Evolutionary conservation across 177 flowering plant species (phyloP).

Genomic region (Tripterygium wilfordii): DNA sequence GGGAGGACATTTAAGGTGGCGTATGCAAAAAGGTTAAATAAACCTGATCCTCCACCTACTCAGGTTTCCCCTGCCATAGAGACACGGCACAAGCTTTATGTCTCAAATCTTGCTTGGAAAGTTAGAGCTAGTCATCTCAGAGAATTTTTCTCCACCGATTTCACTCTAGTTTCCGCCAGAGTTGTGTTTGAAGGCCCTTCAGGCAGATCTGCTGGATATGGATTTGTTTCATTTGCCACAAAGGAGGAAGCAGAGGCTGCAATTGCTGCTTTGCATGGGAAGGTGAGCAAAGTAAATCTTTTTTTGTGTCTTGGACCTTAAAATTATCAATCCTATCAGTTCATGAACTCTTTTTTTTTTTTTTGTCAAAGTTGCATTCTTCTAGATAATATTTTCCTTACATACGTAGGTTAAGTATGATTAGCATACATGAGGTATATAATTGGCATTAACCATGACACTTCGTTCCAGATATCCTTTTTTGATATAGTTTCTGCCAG

Average conservation of each 20-base stretch:
- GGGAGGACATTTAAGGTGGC: conserved; percentile 70
- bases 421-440: too few relatives aligned
- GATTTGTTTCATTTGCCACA: conserved; percentile 74
- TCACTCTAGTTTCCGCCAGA: conserved; percentile 58
- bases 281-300: conserved; percentile 60
- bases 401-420: too few relatives aligned
- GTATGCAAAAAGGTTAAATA: conserved; percentile 62
- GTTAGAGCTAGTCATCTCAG: conserved; percentile 68
- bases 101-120: conserved; percentile 91
- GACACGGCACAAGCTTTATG: conserved; percentile 67
- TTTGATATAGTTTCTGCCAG: too few relatives aligned
- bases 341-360: not conserved
- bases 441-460: too few relatives aligned
- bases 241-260: conserved; percentile 84
- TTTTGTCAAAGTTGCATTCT: too few relatives aligned
- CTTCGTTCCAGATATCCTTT: too few relatives aligned
- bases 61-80: conserved; percentile 32
- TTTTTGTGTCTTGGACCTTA: too few relatives aligned
- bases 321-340: not conserved
- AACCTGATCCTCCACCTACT: conserved; percentile 44
- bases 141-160: conserved; percentile 56
- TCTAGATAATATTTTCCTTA: too few relatives aligned
- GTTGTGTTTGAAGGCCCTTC: conserved; percentile 64
- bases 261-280: conserved; percentile 57
- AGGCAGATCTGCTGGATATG: conserved; percentile 82